phyloP scores from a whole-genome alignment of 768 basidiomycete species.

The Tulasnella sp. region DNA sequence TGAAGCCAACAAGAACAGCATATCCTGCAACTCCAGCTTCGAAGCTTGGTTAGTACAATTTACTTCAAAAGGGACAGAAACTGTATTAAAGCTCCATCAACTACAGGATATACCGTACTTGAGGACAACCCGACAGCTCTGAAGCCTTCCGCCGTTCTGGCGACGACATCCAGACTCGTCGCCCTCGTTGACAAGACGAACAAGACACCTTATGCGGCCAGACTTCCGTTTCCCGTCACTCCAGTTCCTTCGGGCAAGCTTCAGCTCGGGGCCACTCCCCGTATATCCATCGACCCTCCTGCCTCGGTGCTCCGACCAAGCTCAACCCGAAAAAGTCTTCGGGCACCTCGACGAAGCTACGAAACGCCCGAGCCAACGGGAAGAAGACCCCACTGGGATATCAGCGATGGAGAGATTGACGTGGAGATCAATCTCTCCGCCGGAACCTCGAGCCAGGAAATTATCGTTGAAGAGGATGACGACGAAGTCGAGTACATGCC shows the following conservation, averaged over 20 bases:
- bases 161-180: background rate
- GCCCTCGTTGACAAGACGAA: slow-evolving; percentile 35
- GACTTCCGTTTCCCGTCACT: slow-evolving; percentile 26
- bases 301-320: slow-evolving; percentile 50
- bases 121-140: slow-evolving; percentile 20
- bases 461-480: slow-evolving; percentile 42
- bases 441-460: slow-evolving; percentile 40
- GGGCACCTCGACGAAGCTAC: slow-evolving; percentile 58
- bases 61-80: background rate
- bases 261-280: slow-evolving; percentile 11
- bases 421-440: slow-evolving; percentile 43
- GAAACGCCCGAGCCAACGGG: slow-evolving; percentile 70
- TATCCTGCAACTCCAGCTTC: slow-evolving; percentile 29
- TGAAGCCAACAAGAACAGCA: slow-evolving; percentile 18
- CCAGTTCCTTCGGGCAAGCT: slow-evolving; percentile 26
- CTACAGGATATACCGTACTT: background rate
- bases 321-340: slow-evolving; percentile 65
- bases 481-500: slow-evolving; percentile 63
- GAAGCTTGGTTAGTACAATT: background rate
- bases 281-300: background rate
- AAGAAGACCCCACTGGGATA: slow-evolving; percentile 66
- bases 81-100: background rate
- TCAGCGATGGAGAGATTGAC: slow-evolving; percentile 56
- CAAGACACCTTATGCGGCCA: slow-evolving; percentile 29
- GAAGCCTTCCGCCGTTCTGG: background rate